phyloP scores from a whole-genome alignment of 192 early-diverging fungal species.

The Entomortierella parvispora region DNA sequence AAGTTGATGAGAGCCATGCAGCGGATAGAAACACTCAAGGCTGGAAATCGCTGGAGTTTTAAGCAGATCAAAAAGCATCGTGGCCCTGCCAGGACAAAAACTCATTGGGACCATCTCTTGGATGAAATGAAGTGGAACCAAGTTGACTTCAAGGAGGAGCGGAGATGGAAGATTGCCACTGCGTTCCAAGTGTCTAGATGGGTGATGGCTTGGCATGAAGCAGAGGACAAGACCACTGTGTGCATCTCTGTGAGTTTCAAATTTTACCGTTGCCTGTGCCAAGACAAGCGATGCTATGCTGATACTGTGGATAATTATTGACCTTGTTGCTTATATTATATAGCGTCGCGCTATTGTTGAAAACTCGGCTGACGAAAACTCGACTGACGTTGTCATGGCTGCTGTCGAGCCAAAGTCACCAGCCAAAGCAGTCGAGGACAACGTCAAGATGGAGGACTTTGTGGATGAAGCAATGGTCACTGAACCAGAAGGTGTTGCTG shows the following conservation, averaged over 20 bases:
- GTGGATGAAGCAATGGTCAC: slow-evolving; percentile 33
- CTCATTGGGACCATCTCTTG: slow-evolving; percentile 81
- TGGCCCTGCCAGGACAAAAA: slow-evolving; percentile 63
- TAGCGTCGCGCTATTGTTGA: too few species aligned
- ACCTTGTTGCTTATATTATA: too few species aligned
- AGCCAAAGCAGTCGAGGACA: not conserved
- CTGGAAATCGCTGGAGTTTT: slow-evolving; percentile 76
- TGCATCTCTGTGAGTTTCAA: slow-evolving; percentile 68
- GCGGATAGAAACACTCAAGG: slow-evolving; percentile 76
- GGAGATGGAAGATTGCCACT: slow-evolving; percentile 82
- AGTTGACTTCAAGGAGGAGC: slow-evolving; percentile 85
- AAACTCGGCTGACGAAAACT: too few species aligned
- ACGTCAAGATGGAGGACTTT: slow-evolving; percentile 40
- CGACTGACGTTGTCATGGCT: too few species aligned
- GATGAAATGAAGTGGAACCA: slow-evolving; percentile 88
- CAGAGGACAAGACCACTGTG: slow-evolving; percentile 70
- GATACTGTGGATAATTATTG: too few species aligned
- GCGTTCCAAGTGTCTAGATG: slow-evolving; percentile 71
- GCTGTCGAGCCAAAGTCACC: not conserved
- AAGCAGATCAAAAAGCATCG: slow-evolving; percentile 75
- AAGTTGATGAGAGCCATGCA: slow-evolving; percentile 71
- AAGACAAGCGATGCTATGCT: not conserved
- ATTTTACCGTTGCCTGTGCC: not conserved
- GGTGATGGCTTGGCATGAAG: slow-evolving; percentile 80
- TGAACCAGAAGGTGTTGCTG: slow-evolving; percentile 2